Conservation (phyloP, 306 rosid species). For the Carpinus viminea region DNA sequence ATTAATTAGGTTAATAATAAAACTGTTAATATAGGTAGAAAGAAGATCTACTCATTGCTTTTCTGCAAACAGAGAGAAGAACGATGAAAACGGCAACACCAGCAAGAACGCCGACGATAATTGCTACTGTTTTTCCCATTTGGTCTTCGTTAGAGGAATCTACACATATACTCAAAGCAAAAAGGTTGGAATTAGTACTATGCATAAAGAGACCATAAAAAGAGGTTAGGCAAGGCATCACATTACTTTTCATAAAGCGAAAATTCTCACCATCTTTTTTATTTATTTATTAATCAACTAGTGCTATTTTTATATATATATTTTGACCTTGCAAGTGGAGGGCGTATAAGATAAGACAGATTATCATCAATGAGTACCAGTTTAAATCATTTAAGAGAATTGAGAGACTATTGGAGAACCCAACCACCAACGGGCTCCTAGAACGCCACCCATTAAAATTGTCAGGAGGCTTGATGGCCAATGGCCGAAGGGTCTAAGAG, state of each 20-base stretch:
- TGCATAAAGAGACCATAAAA: slow-evolving; percentile 3
- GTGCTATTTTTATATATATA: background rate
- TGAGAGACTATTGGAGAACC: too few relatives aligned
- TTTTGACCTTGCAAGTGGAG: too few relatives aligned
- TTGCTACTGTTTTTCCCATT: slow-evolving; percentile 78
- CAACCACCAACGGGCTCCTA: too few relatives aligned
- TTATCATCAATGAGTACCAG: too few relatives aligned
- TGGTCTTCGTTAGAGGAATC: slow-evolving; percentile 65
- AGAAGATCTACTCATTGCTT: slow-evolving; percentile 53
- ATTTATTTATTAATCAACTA: background rate
- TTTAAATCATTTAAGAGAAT: too few relatives aligned
- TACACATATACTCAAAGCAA: slow-evolving; percentile 34
- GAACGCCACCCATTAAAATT: too few relatives aligned
- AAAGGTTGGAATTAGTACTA: slow-evolving; percentile 11
- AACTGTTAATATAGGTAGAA: background rate
- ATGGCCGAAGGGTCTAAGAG: too few relatives aligned
- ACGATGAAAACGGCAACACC: slow-evolving; percentile 74
- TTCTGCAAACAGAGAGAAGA: slow-evolving; percentile 83
- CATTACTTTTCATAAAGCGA: background rate
- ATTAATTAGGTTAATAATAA: background rate
- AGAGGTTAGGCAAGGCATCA: background rate
- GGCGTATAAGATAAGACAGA: too few relatives aligned
- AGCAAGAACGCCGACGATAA: slow-evolving; percentile 71
- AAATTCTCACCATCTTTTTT: slow-evolving; percentile 1
- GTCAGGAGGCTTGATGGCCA: too few relatives aligned